Evolutionary conservation across 2,329 filamentous ascomycete species (phyloP).

Genomic region (Epichloe sp.): DNA sequence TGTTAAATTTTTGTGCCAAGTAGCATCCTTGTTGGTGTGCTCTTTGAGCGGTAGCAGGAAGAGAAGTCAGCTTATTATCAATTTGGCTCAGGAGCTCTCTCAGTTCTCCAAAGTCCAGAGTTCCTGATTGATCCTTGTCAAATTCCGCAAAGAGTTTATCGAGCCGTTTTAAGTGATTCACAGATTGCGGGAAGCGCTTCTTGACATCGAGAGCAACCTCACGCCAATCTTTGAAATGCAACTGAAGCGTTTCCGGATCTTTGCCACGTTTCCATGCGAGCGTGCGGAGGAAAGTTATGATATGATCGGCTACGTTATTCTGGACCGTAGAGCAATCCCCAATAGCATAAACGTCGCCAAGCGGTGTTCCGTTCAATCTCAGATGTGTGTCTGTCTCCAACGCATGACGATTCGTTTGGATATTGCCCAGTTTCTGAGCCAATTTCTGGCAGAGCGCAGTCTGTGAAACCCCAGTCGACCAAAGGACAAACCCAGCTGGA

Average conservation of each 20-base stretch:
- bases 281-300: constrained; percentile 78
- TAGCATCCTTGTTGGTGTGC: constrained; percentile 94
- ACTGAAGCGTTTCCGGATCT: constrained; percentile 75
- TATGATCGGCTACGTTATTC: constrained; percentile 88
- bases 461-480: constrained; percentile 92
- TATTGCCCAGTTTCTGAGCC: constrained; percentile 59
- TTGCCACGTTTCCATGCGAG: constrained; percentile 86
- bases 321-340: constrained; percentile 95
- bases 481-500: constrained; percentile 90
- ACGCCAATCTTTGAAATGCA: constrained; percentile 83
- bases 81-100: constrained; percentile 81
- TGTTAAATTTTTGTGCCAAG: constrained; percentile 87
- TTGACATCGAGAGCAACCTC: constrained; percentile 71
- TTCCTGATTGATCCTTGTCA: constrained; percentile 85
- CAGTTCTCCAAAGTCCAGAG: constrained; percentile 86
- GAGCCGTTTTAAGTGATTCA: constrained; percentile 73
- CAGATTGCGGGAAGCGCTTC: constrained; percentile 81
- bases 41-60: constrained; percentile 90
- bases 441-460: constrained; percentile 67
- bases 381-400: constrained; percentile 92
- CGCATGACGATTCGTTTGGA: constrained; percentile 79
- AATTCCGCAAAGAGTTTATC: constrained; percentile 87
- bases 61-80: constrained; percentile 83
- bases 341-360: constrained; percentile 92
- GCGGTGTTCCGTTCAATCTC: constrained; percentile 71